Conservation (phyloP, 345 rosid species). For the Linum lewisii region DNA sequence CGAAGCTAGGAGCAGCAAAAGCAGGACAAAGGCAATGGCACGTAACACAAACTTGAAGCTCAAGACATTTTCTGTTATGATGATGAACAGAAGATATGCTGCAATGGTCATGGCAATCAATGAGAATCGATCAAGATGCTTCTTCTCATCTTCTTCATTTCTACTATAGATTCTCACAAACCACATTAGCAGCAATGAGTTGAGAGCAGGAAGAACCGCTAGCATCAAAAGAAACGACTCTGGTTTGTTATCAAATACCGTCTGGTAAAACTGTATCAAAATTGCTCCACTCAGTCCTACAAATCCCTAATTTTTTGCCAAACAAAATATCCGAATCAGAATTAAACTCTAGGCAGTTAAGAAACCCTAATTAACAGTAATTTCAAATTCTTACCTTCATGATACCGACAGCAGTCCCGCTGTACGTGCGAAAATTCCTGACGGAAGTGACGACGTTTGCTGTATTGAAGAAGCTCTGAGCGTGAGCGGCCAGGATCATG, state of each 20-base stretch:
- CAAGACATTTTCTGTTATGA: constrained; percentile 28
- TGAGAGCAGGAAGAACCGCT: constrained; percentile 48
- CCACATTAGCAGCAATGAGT: constrained; percentile 59
- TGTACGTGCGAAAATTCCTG: constrained; percentile 20
- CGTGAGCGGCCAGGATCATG: constrained; percentile 30
- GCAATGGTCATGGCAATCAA: constrained; percentile 32
- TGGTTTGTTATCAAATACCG: constrained; percentile 48
- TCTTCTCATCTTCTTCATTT: constrained; percentile 27
- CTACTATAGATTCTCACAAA: constrained; percentile 30
- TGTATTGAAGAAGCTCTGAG: constrained; percentile 31
- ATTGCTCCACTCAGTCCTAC: constrained; percentile 88
- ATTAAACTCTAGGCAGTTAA: no score
- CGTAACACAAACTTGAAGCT: constrained; percentile 13
- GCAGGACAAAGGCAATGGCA: constrained; percentile 20
- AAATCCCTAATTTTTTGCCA: constrained; percentile 50
- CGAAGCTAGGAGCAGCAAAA: constrained; percentile 30
- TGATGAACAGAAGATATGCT: constrained; percentile 35
- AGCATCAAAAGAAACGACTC: constrained; percentile 55
- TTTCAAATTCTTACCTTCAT: constrained; percentile 41
- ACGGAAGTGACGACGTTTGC: constrained; percentile 28
- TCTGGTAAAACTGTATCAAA: constrained; percentile 55
- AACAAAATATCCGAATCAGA: background rate
- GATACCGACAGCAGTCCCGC: constrained; percentile 65
- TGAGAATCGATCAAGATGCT: constrained; percentile 35
- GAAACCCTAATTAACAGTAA: no score